Base-by-base conservation (phyloP, 1,139 yeast genomes). In the Fermentozyma sake region DNA sequence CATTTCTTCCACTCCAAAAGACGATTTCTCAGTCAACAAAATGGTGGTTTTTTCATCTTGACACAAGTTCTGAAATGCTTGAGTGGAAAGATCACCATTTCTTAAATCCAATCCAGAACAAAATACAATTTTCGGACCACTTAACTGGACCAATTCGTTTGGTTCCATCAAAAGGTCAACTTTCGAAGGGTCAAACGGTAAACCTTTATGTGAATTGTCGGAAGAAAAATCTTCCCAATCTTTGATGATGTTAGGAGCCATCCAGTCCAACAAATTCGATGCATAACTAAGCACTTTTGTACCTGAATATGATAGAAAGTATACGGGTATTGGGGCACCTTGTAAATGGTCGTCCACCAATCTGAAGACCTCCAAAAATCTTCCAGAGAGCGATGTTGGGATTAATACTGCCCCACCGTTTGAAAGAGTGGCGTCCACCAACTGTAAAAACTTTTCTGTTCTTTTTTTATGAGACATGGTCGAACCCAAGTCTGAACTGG, bases 261-360 rank as follows among this genome's bases (percentile, higher is more conserved):
- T 83, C 97, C 97, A 93, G 58, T 93, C 98, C 14, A 89, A 58
- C 78, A 91, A 82, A 33, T 86, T 81, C 12, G 87, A 76, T 0
- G 96, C 96, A 50, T 83, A 86, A 20, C 82, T 72, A 38, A 91
- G 58, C 2, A 84, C 72, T 47, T 91, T 78, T 1, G 86, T 75
- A 12, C 94, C 95, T 1, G 89, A 80, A 46, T 79, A 80, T 4
- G 95, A 78, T 16, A 84, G 58, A 39, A 86, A 69, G 26, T 84
- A 62, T 8, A 93, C 78, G 0, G 96, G 96, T 10, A 79, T 52
- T 9, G 78, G 72, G 4, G 73, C 68, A 24, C 72, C 68, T 32
- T 66, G 61, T 46, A 79, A 62, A 42, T 68, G 75, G 23, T 66
- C 63, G 46, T 84, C 94, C 12, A 85, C 66, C 28, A 84, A 54